Conservation (phyloP, 2,329 filamentous ascomycete genomes). For the Xylariaceae sp. region DNA sequence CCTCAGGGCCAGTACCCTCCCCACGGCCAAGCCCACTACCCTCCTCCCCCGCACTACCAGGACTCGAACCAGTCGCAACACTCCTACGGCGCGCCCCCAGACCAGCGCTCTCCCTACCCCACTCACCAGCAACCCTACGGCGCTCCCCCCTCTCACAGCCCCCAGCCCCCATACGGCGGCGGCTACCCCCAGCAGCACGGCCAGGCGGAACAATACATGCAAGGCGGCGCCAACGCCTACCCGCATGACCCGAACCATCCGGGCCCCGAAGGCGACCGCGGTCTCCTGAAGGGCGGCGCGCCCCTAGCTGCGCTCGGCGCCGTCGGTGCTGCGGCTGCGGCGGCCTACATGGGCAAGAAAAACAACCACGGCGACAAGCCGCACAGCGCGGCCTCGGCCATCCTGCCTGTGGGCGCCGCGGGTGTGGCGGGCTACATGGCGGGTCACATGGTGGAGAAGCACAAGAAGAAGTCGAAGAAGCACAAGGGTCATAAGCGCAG, state of each 20-base stretch:
- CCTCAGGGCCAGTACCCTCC: constrained; percentile 21
- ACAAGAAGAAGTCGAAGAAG: constrained; percentile 28
- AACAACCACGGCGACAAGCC: background rate
- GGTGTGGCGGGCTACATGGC: constrained; percentile 12
- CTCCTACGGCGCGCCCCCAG: constrained; percentile 21
- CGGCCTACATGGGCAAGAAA: constrained; percentile 21
- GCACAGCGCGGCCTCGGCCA: constrained; percentile 16
- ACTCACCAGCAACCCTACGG: constrained; percentile 19
- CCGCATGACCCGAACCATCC: constrained; percentile 13
- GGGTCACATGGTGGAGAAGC: constrained; percentile 20
- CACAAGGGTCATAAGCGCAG: constrained; percentile 27
- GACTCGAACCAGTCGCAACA: constrained; percentile 3
- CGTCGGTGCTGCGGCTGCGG: constrained; percentile 24
- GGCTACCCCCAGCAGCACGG: constrained; percentile 7
- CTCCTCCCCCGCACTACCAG: constrained; percentile 10
- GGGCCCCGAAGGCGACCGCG: constrained; percentile 13
- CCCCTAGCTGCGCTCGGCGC: constrained; percentile 24
- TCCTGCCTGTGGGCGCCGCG: constrained; percentile 16
- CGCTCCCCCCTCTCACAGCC: constrained; percentile 14
- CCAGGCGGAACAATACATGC: constrained; percentile 19
- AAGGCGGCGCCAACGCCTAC: constrained; percentile 18
- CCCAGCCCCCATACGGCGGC: constrained; percentile 15
- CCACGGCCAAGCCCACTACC: constrained; percentile 19
- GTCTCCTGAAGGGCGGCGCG: constrained; percentile 21
- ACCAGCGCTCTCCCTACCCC: constrained; percentile 24